A percentile compares a stretch with the other conserved stretches of the same genome.
phyloP scores from a whole-genome alignment of 106 monocot genomes.

The Apostasia shenzhenica region DNA sequence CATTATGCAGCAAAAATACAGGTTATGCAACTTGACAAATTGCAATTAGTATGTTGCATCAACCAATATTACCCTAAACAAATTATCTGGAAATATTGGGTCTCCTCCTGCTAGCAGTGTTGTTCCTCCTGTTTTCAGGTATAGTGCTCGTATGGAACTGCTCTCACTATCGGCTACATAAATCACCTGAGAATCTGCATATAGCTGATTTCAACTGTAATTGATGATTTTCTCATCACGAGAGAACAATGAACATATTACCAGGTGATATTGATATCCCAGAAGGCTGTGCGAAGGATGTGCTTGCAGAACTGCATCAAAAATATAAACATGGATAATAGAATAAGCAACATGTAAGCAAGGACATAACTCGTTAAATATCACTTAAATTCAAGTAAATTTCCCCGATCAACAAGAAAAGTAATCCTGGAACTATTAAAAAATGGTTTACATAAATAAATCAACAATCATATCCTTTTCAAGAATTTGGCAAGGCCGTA shows the following conservation, averaged over 20 bases:
- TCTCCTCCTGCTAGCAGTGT: slow-evolving; percentile 92
- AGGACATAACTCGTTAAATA: no score
- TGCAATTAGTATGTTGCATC: neutral
- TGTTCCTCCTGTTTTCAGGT: slow-evolving; percentile 86
- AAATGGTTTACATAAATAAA: no score
- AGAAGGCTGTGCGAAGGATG: slow-evolving; percentile 98
- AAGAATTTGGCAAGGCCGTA: no score
- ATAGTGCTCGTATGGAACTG: slow-evolving; percentile 87
- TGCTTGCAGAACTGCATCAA: slow-evolving; percentile 55
- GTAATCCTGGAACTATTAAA: no score
- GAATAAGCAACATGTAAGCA: no score
- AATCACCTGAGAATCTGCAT: slow-evolving; percentile 52
- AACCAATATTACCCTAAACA: slow-evolving; percentile 63
- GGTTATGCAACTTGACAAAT: neutral
- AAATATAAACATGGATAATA: neutral
- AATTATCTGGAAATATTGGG: slow-evolving; percentile 77
- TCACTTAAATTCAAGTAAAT: no score
- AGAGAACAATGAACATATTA: slow-evolving; percentile 21
- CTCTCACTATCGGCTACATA: slow-evolving; percentile 99
- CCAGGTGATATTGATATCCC: slow-evolving; percentile 82
- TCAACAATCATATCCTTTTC: no score
- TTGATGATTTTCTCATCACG: neutral
- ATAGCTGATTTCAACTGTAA: neutral
- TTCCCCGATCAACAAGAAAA: no score
- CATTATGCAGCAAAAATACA: neutral